Evolutionary conservation across 768 basidiomycete genomes (phyloP), one percentile per base, ranked within the genome.

Genomic region (Mrakia frigida): DNA sequence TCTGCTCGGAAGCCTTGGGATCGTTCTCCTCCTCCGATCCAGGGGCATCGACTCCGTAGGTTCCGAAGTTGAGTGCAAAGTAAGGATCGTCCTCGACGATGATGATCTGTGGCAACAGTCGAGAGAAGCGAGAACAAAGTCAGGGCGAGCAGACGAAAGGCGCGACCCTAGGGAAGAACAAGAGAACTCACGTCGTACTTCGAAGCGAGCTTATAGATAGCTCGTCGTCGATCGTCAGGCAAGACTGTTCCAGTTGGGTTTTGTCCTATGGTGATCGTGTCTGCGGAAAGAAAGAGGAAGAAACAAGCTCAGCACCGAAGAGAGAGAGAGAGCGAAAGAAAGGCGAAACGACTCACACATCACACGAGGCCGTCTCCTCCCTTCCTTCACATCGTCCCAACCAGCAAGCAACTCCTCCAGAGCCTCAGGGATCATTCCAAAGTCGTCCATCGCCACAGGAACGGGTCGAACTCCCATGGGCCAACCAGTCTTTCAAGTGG

Each of bases 181-280:
- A 9, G 13, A 23, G 25, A 33, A 33, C 53, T 52, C 50, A 72
- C 53, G 52, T 56, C 65, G 65, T 68, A 68, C 69, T 87, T 84
- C 46, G 84, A 84, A 6, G 85, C 85, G 33, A 88, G 83, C 70
- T 83, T 83, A 80, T 88, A 88, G 68, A 88, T 87, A 59, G 83
- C 82, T 43, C 82, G 84, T 59, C 87, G 84, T 67, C 88, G 84
- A 78, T 87, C 85, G 1, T 83, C 74, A 53, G 85, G 83, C 60
- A 87, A 82, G 0, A 87, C 86, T 37, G 85, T 85, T 52, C 88
- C 87, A 0, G 87, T 87, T 0, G 87, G 87, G 78, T 88, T 88
- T 82, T 88, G 85, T 10, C 84, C 85, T 18, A 71, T 52, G 10
- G 70, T 63, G 33, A 65, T 43, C 10, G 65, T 68, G 65, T 68